phyloP scores from a whole-genome alignment of 2,329 filamentous ascomycete species.

The Microascus cirrosus region DNA sequence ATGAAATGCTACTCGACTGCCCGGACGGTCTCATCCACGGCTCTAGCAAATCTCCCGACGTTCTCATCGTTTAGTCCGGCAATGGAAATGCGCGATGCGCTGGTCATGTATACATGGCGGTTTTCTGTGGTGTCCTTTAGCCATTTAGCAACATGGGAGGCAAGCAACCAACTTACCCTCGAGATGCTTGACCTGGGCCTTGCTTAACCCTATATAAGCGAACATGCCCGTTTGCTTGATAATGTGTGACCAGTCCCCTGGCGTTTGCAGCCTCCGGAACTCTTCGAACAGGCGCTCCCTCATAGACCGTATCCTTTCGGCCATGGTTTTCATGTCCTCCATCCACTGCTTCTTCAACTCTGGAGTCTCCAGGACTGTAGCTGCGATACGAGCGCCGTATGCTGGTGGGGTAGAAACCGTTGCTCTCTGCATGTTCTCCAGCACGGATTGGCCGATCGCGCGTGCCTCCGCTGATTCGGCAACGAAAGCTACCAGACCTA shows the following conservation, averaged over 20 bases:
- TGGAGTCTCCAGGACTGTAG: neutral
- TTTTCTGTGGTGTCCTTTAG: neutral
- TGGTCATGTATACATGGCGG: neutral
- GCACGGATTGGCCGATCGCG: neutral
- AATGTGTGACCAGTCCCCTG: neutral
- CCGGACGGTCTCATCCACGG: neutral
- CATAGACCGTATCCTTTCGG: neutral
- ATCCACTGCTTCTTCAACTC: neutral
- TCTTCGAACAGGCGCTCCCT: neutral
- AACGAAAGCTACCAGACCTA: neutral
- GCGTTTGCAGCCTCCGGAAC: neutral
- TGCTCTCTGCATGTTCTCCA: neutral
- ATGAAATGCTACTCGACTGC: neutral
- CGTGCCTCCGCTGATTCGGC: neutral
- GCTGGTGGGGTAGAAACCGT: neutral
- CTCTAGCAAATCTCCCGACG: neutral
- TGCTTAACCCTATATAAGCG: neutral
- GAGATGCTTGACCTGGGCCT: neutral
- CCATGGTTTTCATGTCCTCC: neutral
- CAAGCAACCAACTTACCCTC: neutral
- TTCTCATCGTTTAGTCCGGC: neutral
- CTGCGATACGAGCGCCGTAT: neutral
- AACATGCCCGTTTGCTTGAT: neutral
- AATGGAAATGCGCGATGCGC: neutral
- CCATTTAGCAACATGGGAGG: neutral